Conservation (phyloP, 164 flowering plant species). For the Umbilicus rupestris region DNA sequence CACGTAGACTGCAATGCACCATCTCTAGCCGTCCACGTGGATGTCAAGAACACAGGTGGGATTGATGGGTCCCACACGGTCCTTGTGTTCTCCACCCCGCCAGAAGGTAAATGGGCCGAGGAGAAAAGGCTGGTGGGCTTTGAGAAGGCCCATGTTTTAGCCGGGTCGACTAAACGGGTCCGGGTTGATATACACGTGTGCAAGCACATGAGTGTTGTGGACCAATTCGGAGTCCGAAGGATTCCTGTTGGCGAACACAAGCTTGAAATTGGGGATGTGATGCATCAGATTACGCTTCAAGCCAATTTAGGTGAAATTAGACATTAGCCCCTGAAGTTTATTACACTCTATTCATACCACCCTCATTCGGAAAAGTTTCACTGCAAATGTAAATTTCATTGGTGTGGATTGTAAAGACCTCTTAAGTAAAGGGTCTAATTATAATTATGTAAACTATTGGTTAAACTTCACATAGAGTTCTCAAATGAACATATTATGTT, state of each 20-base stretch:
- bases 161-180: slow-evolving; percentile 26
- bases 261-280: slow-evolving; percentile 44
- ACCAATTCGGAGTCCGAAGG: slow-evolving; percentile 42
- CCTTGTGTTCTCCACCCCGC: slow-evolving; percentile 36
- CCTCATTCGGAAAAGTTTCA: not conserved
- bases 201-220: slow-evolving; percentile 43
- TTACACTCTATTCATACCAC: not conserved
- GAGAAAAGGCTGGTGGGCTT: slow-evolving; percentile 39
- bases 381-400: not conserved
- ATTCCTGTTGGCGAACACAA: slow-evolving; percentile 50
- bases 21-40: slow-evolving; percentile 23
- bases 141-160: slow-evolving; percentile 34
- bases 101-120: slow-evolving; percentile 19
- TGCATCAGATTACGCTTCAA: slow-evolving; percentile 34
- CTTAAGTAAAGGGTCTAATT: not conserved
- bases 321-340: not conserved
- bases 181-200: slow-evolving; percentile 31
- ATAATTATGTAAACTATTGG: not conserved
- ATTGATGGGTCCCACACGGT: slow-evolving; percentile 47
- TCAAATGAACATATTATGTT: too few relatives aligned
- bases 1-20: slow-evolving; percentile 31
- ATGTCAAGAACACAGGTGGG: slow-evolving; percentile 44
- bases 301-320: slow-evolving; percentile 12
- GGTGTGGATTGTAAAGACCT: not conserved
- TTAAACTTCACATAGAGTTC: not conserved